Evolutionary conservation across 768 basidiomycete species (phyloP), one percentile per base, ranked within the genome.

Genomic region (Guyanaporus albipodus): DNA sequence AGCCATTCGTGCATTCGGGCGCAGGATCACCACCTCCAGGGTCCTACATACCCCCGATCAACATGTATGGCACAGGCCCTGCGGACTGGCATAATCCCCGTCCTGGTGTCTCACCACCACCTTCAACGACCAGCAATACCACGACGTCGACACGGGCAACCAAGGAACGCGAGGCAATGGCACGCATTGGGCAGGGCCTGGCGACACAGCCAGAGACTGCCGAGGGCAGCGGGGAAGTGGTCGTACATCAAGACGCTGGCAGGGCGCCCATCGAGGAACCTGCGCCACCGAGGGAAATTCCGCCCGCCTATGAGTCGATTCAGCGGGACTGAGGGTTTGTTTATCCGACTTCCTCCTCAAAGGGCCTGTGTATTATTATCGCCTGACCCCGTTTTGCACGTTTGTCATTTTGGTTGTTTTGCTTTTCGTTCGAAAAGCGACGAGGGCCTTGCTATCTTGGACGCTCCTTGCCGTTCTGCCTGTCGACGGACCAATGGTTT

Each of bases 281-380:
- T 17, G 19, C 17, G 2, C 42, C 50, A 12, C 63, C 57, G 4
- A 57, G 49, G 21, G 63, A 64, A 45, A 61, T 64, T 17, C 63
- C 63, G 0, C 63, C 63, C 10, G 22, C 63, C 2, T 64, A 64
- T 39, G 63, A 64, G 0, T 64, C 63, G 11, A 64, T 64, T 32
- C 53, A 29, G 23, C 55, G 41, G 14, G 54, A 59, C 23, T 59
- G 46, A 53, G 28, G 32, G 33, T 11, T 33, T 4, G 27, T 9
- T 28, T 28, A n/a, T n/a, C n/a, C n/a, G n/a, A n/a, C n/a, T n/a
- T n/a, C n/a, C n/a, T n/a, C n/a, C n/a, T n/a, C n/a, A n/a, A n/a
- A n/a, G n/a, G n/a, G n/a, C n/a, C n/a, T n/a, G n/a, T n/a, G n/a
- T n/a, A n/a, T n/a, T n/a, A n/a, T n/a, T n/a, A n/a, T n/a, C n/a